Conservation (phyloP, 331 rosid species). For the Rosa hybrid region DNA sequence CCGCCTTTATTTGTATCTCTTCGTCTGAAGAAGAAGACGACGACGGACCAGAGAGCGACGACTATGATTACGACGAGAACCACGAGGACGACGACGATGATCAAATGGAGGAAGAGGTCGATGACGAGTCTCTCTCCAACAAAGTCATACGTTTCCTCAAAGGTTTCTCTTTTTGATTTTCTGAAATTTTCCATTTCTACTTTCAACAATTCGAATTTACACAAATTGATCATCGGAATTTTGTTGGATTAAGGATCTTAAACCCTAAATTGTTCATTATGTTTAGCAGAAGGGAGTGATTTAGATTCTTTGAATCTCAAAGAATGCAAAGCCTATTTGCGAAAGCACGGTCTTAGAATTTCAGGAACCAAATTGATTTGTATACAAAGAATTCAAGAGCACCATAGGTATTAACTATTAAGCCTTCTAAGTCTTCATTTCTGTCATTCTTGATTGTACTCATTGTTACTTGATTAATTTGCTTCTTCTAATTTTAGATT, state of each 20-base stretch:
- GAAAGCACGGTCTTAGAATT: slow-evolving; percentile 60
- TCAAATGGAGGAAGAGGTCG: slow-evolving; percentile 13
- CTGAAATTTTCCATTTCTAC: neutral
- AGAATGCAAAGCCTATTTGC: slow-evolving; percentile 73
- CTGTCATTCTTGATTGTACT: neutral
- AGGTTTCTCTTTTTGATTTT: slow-evolving; percentile 33
- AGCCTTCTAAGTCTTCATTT: neutral
- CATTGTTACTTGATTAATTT: neutral
- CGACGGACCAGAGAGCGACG: neutral
- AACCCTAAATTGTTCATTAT: neutral
- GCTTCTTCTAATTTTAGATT: slow-evolving; percentile 36
- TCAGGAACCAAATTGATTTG: slow-evolving; percentile 64
- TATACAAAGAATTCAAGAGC: slow-evolving; percentile 60
- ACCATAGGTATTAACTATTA: slow-evolving; percentile 49
- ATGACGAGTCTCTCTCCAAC: slow-evolving; percentile 41
- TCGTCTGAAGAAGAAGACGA: slow-evolving; percentile 31
- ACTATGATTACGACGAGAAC: neutral
- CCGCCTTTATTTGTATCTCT: slow-evolving; percentile 35
- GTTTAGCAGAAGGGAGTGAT: slow-evolving; percentile 40
- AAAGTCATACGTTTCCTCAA: slow-evolving; percentile 42
- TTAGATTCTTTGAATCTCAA: slow-evolving; percentile 48
- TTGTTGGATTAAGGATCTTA: neutral
- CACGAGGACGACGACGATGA: slow-evolving; percentile 17
- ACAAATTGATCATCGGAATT: neutral
- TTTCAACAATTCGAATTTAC: neutral